Percentiles rank a stretch among this genome's conserved stretches.
phyloP scores from a whole-genome alignment of 208 protist genomes.

The Polymyxa betae region DNA sequence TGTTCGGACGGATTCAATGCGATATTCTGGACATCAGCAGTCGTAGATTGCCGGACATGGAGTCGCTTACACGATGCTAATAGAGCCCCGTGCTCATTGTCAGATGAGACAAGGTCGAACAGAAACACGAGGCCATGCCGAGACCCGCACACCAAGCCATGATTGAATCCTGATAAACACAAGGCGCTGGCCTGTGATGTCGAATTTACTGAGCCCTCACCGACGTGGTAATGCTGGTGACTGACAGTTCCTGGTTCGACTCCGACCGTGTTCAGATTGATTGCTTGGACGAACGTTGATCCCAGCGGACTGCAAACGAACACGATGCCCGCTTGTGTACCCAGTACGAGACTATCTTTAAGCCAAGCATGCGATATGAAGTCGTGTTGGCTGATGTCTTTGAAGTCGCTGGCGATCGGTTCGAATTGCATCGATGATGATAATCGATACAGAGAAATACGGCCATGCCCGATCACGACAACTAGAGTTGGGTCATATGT shows the following conservation, averaged over 20 bases:
- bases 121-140: neutral
- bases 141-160: neutral
- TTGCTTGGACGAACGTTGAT: neutral
- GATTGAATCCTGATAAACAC: neutral
- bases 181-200: too few species aligned
- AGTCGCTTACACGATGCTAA: too few species aligned
- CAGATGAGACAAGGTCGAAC: neutral
- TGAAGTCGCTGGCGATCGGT: slow-evolving; percentile 1
- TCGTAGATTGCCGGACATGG: neutral
- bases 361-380: neutral
- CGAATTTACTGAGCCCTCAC: too few species aligned
- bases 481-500: neutral
- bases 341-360: neutral
- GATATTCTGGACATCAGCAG: neutral
- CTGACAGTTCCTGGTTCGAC: neutral
- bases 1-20: slow-evolving; percentile 8
- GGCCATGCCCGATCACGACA: neutral
- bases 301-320: neutral
- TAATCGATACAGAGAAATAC: neutral
- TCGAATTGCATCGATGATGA: neutral
- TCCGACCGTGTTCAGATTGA: slow-evolving; percentile 1
- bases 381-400: neutral
- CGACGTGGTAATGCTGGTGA: too few species aligned
- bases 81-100: neutral
- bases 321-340: neutral